Evolutionary conservation across 2,329 filamentous ascomycete species (phyloP).

Genomic region (Byssochlamys sp.): DNA sequence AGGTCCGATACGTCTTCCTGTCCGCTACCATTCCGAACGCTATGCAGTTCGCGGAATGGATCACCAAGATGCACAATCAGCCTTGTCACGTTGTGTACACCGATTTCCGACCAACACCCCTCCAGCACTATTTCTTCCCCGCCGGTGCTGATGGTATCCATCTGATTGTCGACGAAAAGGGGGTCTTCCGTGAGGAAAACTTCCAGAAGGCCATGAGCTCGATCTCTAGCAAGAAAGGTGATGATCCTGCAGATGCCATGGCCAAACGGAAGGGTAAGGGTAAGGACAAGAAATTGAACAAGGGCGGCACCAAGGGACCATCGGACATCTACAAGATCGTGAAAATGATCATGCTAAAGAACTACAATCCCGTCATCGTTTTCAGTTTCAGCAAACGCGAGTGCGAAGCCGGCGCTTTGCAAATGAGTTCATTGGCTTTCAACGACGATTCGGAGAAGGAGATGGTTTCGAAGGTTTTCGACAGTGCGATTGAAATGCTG

Average conservation of each 20-base stretch:
- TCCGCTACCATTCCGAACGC: slow-evolving; percentile 97
- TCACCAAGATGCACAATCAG: slow-evolving; percentile 93
- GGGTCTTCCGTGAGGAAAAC: slow-evolving; percentile 89
- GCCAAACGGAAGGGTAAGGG: slow-evolving; percentile 77
- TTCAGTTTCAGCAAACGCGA: slow-evolving; percentile 99
- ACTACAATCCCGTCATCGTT: slow-evolving; percentile 94
- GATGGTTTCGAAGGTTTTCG: slow-evolving; percentile 89
- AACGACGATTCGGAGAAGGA: slow-evolving; percentile 93
- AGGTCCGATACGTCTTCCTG: slow-evolving; percentile 96
- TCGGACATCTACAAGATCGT: slow-evolving; percentile 96
- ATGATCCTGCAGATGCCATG: slow-evolving; percentile 67
- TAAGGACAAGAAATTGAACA: slow-evolving; percentile 85
- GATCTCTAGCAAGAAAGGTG: slow-evolving; percentile 77
- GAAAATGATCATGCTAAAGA: slow-evolving; percentile 96
- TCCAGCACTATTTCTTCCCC: slow-evolving; percentile 97
- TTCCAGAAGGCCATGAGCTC: slow-evolving; percentile 92
- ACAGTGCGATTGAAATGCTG: slow-evolving; percentile 81
- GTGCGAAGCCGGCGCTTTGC: slow-evolving; percentile 79
- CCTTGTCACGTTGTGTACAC: slow-evolving; percentile 98
- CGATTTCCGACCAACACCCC: slow-evolving; percentile 88
- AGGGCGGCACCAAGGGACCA: slow-evolving; percentile 62
- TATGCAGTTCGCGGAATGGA: slow-evolving; percentile 99
- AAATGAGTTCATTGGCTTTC: slow-evolving; percentile 79
- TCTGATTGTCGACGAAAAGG: slow-evolving; percentile 91
- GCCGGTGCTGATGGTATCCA: slow-evolving; percentile 86